Percentiles rank a stretch among this genome's conserved stretches.
phyloP scores from a whole-genome alignment of 2,329 filamentous ascomycete genomes.

The Trichothecium roseum region DNA sequence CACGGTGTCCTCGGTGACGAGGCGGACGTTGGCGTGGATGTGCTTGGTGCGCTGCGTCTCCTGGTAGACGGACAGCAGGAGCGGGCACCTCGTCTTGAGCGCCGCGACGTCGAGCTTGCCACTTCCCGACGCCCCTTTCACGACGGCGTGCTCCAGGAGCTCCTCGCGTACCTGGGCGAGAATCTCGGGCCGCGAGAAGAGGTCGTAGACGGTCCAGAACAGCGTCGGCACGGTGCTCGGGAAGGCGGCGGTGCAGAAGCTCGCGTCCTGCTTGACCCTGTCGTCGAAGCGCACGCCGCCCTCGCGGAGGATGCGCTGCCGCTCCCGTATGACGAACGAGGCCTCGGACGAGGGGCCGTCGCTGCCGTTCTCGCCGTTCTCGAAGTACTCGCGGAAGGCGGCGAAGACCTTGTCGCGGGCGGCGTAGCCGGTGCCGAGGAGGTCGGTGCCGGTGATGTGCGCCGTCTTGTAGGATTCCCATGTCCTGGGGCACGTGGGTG shows the following conservation, averaged over 20 bases:
- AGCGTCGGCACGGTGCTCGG: conserved; percentile 29
- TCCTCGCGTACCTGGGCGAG: conserved; percentile 28
- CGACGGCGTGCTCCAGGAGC: conserved; percentile 11
- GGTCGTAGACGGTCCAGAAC: conserved; percentile 34
- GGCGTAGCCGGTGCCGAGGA: conserved; percentile 5
- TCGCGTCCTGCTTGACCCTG: conserved; percentile 4
- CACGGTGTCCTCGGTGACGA: conserved; percentile 20
- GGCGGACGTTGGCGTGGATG: conserved; percentile 15
- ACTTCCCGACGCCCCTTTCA: background rate
- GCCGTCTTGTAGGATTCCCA: conserved; percentile 5
- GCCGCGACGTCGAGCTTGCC: conserved; percentile 18
- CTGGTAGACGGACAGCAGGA: conserved; percentile 23
- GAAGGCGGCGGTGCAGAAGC: conserved; percentile 19
- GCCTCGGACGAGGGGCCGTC: conserved; percentile 2
- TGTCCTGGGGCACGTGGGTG: conserved; percentile 1
- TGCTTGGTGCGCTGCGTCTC: conserved; percentile 21
- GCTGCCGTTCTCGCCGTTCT: no score
- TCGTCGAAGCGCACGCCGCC: conserved; percentile 2
- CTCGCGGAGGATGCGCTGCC: conserved; percentile 4
- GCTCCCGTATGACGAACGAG: conserved; percentile 6
- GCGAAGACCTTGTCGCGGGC: conserved; percentile 9
- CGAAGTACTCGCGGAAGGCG: conserved; percentile 9
- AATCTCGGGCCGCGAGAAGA: conserved; percentile 27
- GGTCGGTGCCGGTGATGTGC: conserved; percentile 5
- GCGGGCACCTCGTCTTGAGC: conserved; percentile 20